Percentiles rank a stretch among this genome's conserved stretches.
Conservation (phyloP, 1,284 basidiomycete species). For the Leccinum proximum region DNA sequence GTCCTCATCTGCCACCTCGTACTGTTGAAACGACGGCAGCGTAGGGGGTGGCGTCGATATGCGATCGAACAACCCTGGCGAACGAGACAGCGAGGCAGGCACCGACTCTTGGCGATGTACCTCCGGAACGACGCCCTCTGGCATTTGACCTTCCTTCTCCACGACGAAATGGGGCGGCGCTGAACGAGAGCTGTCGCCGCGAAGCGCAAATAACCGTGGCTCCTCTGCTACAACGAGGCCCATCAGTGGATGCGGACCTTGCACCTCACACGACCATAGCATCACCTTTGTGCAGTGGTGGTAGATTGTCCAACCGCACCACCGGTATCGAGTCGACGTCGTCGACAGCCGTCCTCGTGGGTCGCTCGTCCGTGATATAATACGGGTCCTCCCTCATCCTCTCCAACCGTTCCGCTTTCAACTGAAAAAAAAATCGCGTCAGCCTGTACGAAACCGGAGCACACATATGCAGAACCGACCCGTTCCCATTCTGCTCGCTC, state of each 20-base stretch:
- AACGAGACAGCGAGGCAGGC: constrained; percentile 22
- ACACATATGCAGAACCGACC: constrained; percentile 35
- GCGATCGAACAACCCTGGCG: constrained; percentile 30
- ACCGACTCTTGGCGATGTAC: constrained; percentile 20
- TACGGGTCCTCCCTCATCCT: constrained; percentile 83
- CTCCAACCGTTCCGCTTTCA: constrained; percentile 70
- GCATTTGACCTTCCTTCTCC: constrained; percentile 86
- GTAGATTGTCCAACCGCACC: constrained; percentile 73
- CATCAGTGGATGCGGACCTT: constrained; percentile 6
- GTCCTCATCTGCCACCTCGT: constrained; percentile 49
- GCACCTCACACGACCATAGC: constrained; percentile 7
- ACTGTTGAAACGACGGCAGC: constrained; percentile 55
- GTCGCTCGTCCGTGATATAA: constrained; percentile 72
- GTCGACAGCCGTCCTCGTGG: constrained; percentile 40
- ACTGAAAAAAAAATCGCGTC: constrained; percentile 38
- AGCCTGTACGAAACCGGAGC: background rate
- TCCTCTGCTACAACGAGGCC: constrained; percentile 24
- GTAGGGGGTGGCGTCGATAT: constrained; percentile 37
- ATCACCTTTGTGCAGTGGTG: constrained; percentile 37
- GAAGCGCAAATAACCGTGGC: constrained; percentile 39
- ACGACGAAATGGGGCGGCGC: constrained; percentile 48
- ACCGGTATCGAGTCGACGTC: constrained; percentile 88
- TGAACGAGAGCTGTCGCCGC: constrained; percentile 31
- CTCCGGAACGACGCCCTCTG: constrained; percentile 47
- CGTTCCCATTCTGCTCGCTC: constrained; percentile 55